A percentile compares a stretch with the other conserved stretches of the same genome.
These are phyloP conservation scores for Acorus gramineus DNA, from an alignment of 106 monocot genomes.

Conservation along the genomic window DNA sequence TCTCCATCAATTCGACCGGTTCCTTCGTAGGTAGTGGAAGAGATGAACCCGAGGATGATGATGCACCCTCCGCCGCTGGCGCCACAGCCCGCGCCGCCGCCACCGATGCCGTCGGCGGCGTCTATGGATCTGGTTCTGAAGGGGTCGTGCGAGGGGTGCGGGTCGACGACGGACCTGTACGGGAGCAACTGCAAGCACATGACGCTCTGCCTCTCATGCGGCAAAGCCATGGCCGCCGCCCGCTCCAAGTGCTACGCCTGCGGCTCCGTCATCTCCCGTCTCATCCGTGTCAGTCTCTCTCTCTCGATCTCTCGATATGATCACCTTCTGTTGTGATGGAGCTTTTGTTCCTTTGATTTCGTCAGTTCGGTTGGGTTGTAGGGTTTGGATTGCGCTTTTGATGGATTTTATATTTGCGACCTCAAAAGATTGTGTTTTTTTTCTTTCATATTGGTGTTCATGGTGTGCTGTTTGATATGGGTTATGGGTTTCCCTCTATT, in stretches of 20 bases:
- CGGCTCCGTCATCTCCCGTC: constrained; percentile 29
- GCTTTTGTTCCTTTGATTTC: neutral
- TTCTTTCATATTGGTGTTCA: too few species aligned
- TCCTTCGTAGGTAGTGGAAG: too few species aligned
- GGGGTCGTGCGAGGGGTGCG: constrained; percentile 57
- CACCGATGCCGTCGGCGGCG: constrained; percentile 2
- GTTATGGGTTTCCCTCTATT: too few species aligned
- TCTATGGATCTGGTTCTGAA: constrained; percentile 58
- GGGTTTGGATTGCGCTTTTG: too few species aligned
- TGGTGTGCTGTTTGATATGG: too few species aligned
- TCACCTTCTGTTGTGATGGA: neutral
- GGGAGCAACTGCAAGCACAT: constrained; percentile 85
- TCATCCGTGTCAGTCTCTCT: constrained; percentile 41
- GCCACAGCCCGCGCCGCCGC: neutral
- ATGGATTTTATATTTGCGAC: too few species aligned
- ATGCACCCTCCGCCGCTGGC: neutral
- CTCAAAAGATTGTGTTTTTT: too few species aligned
- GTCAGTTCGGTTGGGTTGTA: neutral
- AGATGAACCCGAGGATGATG: neutral
- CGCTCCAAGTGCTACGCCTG: constrained; percentile 47
- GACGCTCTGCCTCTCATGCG: constrained; percentile 67
- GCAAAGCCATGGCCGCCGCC: constrained; percentile 49
- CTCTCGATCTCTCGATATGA: neutral
- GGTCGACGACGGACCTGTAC: constrained; percentile 62
- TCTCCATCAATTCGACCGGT: too few species aligned